Conservation (phyloP, 208 protist genomes). For the Naegleria gruberi region DNA sequence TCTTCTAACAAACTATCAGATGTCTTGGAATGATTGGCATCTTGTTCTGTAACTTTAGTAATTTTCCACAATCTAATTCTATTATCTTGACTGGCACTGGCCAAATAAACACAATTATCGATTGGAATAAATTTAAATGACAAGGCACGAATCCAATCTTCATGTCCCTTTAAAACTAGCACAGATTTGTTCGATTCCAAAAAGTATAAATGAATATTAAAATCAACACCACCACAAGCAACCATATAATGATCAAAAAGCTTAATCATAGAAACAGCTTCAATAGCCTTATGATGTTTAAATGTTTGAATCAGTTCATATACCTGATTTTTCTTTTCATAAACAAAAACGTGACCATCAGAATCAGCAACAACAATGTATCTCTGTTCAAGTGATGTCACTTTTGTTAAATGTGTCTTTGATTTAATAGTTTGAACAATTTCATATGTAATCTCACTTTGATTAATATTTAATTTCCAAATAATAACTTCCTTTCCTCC, state of each 20-base stretch:
- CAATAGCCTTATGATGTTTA: not conserved
- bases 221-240: not conserved
- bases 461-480: not conserved
- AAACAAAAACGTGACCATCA: not conserved
- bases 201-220: constrained; percentile 7
- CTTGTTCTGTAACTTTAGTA: not conserved
- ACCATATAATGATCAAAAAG: not conserved
- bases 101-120: constrained; percentile 29
- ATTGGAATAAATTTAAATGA: constrained; percentile 25
- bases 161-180: constrained; percentile 38
- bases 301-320: not conserved
- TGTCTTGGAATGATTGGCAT: not conserved
- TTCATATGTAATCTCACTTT: not conserved
- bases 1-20: not conserved
- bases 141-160: constrained; percentile 48
- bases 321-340: not conserved
- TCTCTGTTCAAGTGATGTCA: not conserved
- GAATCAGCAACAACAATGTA: not conserved
- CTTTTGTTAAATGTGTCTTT: not conserved
- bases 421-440: not conserved
- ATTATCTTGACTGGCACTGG: constrained; percentile 40
- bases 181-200: not conserved
- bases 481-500: not conserved
- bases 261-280: not conserved
- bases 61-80: constrained; percentile 42